Evolutionary conservation across 108 stramenopile genomes (phyloP).

Genomic region (Fragilaria radians): DNA sequence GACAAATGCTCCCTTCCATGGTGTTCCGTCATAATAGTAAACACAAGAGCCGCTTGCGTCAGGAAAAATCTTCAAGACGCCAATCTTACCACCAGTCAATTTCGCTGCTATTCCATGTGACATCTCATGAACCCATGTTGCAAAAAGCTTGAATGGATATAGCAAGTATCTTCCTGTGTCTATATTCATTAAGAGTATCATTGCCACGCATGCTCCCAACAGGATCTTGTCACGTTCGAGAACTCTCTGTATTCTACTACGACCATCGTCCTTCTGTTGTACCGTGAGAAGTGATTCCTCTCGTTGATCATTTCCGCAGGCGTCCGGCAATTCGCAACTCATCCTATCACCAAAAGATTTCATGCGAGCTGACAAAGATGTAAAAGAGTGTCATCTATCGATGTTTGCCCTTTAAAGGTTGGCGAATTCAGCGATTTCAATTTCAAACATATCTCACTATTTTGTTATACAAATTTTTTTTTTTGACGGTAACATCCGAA

Average conservation of each 20-base stretch:
- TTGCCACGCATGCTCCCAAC: conserved; percentile 28
- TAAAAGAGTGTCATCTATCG: not conserved
- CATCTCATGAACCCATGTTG: conserved; percentile 65
- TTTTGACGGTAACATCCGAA: too few relatives aligned
- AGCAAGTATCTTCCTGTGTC: conserved; percentile 25
- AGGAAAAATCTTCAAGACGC: conserved; percentile 36
- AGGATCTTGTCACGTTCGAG: conserved; percentile 36
- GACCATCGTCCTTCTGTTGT: not conserved
- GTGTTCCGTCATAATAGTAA: conserved; percentile 16
- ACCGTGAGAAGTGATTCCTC: not conserved
- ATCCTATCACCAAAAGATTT: not conserved
- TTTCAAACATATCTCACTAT: too few relatives aligned
- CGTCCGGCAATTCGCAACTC: conserved; percentile 1
- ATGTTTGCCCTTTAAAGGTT: not conserved
- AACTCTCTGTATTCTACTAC: not conserved
- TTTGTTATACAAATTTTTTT: too few relatives aligned
- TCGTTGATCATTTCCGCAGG: not conserved
- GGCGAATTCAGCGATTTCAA: not conserved
- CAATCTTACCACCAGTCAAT: conserved; percentile 28
- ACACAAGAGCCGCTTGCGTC: conserved; percentile 53
- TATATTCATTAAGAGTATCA: conserved; percentile 41
- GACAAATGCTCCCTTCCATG: conserved; percentile 36
- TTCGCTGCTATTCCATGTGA: conserved; percentile 48
- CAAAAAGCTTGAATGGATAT: conserved; percentile 55
- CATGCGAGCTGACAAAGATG: not conserved